Evolutionary conservation across 2,329 filamentous ascomycete genomes (phyloP).

Genomic region (Geosmithia putterillii): DNA sequence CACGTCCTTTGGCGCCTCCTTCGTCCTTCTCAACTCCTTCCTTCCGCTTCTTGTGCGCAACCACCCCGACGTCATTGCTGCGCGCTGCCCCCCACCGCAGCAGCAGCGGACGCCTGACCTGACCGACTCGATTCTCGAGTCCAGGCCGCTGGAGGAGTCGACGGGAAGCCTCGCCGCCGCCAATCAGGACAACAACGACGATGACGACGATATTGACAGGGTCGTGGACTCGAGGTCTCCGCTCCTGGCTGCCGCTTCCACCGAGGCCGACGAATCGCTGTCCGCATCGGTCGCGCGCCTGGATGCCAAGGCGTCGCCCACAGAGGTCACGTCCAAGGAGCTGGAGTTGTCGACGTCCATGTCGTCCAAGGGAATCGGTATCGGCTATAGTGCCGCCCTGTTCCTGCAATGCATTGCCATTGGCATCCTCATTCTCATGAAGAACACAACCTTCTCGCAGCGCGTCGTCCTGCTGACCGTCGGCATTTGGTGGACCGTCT

Average conservation of each 20-base stretch:
- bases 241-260: no score
- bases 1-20: conserved; percentile 87
- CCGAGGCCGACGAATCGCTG: conserved; percentile 15
- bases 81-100: conserved; percentile 9
- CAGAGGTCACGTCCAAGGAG: conserved; percentile 48
- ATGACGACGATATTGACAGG: neutral
- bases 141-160: conserved; percentile 20
- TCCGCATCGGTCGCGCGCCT: conserved; percentile 11
- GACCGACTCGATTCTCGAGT: conserved; percentile 17
- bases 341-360: conserved; percentile 79
- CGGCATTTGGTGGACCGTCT: conserved; percentile 84
- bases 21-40: conserved; percentile 92
- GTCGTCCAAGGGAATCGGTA: conserved; percentile 84
- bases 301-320: conserved; percentile 25
- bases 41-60: conserved; percentile 81
- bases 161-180: conserved; percentile 13
- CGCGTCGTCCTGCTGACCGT: conserved; percentile 78
- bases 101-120: conserved; percentile 15
- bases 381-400: conserved; percentile 80
- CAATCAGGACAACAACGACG: no score
- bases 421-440: conserved; percentile 57
- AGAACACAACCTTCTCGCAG: conserved; percentile 73
- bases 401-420: conserved; percentile 76
- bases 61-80: conserved; percentile 46
- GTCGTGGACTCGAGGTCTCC: conserved; percentile 31